Percentiles rank a stretch among this genome's conserved stretches.
These are phyloP conservation scores for Calonectria honghensis DNA, from an alignment of 2,329 filamentous ascomycete species.

Conservation along the genomic window DNA sequence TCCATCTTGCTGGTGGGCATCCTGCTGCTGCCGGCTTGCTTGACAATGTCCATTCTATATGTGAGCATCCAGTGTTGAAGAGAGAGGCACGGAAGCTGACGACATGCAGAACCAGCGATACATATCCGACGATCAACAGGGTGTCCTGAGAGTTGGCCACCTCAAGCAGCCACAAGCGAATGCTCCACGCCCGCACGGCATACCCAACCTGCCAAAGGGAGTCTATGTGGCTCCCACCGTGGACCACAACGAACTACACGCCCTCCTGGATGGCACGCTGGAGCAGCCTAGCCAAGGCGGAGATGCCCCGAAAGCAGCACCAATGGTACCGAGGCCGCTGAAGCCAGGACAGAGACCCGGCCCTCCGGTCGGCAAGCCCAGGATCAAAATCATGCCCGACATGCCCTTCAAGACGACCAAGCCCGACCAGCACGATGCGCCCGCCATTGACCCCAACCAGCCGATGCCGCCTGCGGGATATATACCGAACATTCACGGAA, in stretches of 20 bases:
- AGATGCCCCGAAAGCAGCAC: neutral
- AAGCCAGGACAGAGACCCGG: neutral
- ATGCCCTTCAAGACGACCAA: slow-evolving; percentile 4
- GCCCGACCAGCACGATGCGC: neutral
- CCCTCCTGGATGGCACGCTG: neutral
- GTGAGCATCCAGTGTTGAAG: neutral
- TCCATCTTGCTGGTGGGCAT: neutral
- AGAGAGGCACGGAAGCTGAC: neutral
- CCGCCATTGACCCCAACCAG: neutral
- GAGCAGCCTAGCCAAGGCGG: neutral
- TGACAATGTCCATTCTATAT: neutral
- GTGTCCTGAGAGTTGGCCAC: neutral
- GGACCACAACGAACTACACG: slow-evolving; percentile 4
- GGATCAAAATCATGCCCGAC: neutral
- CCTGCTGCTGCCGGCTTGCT: neutral
- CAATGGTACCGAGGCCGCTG: neutral
- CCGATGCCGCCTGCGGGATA: neutral
- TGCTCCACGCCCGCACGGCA: neutral
- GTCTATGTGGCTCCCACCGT: slow-evolving; percentile 3
- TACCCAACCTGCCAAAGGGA: neutral
- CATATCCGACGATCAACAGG: neutral
- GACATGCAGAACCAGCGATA: neutral
- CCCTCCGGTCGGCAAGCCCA: neutral
- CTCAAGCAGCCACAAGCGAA: neutral
- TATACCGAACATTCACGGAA: neutral